These are phyloP conservation scores for Cylindrotheca closterium DNA, from an alignment of 108 stramenopile species.

Conservation along the genomic window DNA sequence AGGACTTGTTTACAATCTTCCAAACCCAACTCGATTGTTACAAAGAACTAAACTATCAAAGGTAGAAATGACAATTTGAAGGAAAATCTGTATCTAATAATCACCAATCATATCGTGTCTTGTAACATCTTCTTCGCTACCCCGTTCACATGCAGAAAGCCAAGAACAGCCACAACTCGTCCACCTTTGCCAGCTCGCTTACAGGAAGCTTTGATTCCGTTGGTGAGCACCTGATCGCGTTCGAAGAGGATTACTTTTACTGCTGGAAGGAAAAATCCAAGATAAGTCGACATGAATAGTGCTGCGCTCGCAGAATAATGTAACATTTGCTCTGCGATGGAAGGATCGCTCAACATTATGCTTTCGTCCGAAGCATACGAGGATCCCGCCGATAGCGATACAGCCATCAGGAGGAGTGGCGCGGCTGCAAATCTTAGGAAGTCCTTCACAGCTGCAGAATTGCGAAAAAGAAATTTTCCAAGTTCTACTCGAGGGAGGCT, in stretches of 20 bases:
- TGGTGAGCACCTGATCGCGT: slow-evolving; percentile 35
- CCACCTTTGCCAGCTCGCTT: slow-evolving; percentile 18
- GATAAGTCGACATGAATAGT: slow-evolving; percentile 7
- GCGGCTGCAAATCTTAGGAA: slow-evolving; percentile 31
- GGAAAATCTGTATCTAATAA: background rate
- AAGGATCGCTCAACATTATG: background rate
- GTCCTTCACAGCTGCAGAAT: slow-evolving; percentile 26
- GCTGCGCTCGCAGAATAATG: slow-evolving; percentile 11
- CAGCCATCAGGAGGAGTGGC: slow-evolving; percentile 7
- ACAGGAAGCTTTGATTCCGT: slow-evolving; percentile 39
- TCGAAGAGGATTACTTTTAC: slow-evolving; percentile 33
- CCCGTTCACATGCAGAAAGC: slow-evolving; percentile 51
- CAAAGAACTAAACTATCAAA: background rate
- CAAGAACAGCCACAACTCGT: slow-evolving; percentile 47
- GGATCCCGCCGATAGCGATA: background rate
- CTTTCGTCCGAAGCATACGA: background rate
- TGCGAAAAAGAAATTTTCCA: slow-evolving; percentile 22
- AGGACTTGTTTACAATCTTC: background rate
- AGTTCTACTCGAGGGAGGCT: slow-evolving; percentile 28
- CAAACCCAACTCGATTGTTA: background rate
- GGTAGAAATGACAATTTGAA: background rate
- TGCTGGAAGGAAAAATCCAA: slow-evolving; percentile 30
- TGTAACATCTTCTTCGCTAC: slow-evolving; percentile 31
- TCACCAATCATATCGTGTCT: background rate
- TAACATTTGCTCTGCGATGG: background rate